A percentile compares a stretch with the other conserved stretches of the same genome.
phyloP scores from a whole-genome alignment of 768 basidiomycete species.

The Russula sp. region DNA sequence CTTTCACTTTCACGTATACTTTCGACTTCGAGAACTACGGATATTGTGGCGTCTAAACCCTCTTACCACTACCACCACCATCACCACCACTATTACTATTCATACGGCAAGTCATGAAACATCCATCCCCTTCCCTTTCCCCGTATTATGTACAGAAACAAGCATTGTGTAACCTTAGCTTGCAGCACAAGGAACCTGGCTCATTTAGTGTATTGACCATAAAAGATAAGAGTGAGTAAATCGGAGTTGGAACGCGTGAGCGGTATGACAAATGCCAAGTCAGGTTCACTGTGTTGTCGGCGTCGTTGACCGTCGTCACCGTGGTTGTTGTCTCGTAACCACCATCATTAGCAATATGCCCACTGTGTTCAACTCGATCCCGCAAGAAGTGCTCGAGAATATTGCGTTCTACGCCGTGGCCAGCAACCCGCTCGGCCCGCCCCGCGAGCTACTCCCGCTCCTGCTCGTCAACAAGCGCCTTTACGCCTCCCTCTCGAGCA shows the following conservation, averaged over 20 bases:
- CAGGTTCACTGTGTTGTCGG: not conserved
- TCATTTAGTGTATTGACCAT: not conserved
- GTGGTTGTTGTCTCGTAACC: not conserved
- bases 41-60: conserved; percentile 12
- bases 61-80: not conserved
- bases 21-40: not conserved
- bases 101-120: not conserved
- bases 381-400: conserved; percentile 73
- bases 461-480: conserved; percentile 45
- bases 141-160: conserved; percentile 7
- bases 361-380: conserved; percentile 45
- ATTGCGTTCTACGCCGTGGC: conserved; percentile 62
- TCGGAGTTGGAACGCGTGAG: conserved; percentile 17
- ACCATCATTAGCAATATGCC: conserved; percentile 2
- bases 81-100: not conserved
- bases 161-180: not conserved
- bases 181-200: not conserved
- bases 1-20: not conserved
- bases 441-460: conserved; percentile 51
- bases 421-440: conserved; percentile 48
- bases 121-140: not conserved
- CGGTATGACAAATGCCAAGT: conserved; percentile 12
- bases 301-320: not conserved
- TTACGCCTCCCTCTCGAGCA: conserved; percentile 44
- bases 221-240: not conserved